phyloP scores from a whole-genome alignment of 495 filamentous ascomycete species.

The Penicillium cataractarum region DNA sequence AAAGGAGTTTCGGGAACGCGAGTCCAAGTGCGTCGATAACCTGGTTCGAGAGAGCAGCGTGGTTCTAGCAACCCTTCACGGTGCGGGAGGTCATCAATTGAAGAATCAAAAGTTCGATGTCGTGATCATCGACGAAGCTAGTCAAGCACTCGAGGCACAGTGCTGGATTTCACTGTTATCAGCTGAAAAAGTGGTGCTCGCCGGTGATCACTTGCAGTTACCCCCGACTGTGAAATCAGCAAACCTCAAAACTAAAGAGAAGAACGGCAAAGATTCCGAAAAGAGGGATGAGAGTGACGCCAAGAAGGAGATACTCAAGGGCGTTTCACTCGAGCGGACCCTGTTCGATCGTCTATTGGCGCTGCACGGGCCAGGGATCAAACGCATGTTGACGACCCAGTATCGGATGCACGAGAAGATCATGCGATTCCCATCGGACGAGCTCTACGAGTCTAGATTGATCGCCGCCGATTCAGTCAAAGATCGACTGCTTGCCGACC shows the following conservation, averaged over 20 bases:
- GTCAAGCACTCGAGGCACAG: slow-evolving; percentile 93
- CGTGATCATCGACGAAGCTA: slow-evolving; percentile 93
- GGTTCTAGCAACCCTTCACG: slow-evolving; percentile 90
- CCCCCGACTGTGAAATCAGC: slow-evolving; percentile 90
- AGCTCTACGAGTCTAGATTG: slow-evolving; percentile 81
- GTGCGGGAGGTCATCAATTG: slow-evolving; percentile 84
- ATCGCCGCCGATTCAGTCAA: slow-evolving; percentile 79
- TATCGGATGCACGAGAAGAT: slow-evolving; percentile 98
- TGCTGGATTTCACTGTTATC: slow-evolving; percentile 92
- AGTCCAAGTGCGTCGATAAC: slow-evolving; percentile 75
- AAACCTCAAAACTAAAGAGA: slow-evolving; percentile 25
- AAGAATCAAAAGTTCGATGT: slow-evolving; percentile 85
- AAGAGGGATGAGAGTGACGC: slow-evolving; percentile 18
- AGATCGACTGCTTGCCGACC: slow-evolving; percentile 69
- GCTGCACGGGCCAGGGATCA: slow-evolving; percentile 81
- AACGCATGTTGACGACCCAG: slow-evolving; percentile 94
- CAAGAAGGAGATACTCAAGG: slow-evolving; percentile 35
- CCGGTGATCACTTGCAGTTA: slow-evolving; percentile 92
- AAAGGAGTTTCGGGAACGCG: slow-evolving; percentile 86
- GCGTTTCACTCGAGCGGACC: slow-evolving; percentile 74
- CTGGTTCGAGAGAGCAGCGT: slow-evolving; percentile 80
- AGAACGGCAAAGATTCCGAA: slow-evolving; percentile 25
- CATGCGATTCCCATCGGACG: slow-evolving; percentile 89
- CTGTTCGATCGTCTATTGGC: slow-evolving; percentile 87
- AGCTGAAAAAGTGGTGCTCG: slow-evolving; percentile 84